Conservation (phyloP, 768 basidiomycete genomes). For the Strobilomyces confusus region DNA sequence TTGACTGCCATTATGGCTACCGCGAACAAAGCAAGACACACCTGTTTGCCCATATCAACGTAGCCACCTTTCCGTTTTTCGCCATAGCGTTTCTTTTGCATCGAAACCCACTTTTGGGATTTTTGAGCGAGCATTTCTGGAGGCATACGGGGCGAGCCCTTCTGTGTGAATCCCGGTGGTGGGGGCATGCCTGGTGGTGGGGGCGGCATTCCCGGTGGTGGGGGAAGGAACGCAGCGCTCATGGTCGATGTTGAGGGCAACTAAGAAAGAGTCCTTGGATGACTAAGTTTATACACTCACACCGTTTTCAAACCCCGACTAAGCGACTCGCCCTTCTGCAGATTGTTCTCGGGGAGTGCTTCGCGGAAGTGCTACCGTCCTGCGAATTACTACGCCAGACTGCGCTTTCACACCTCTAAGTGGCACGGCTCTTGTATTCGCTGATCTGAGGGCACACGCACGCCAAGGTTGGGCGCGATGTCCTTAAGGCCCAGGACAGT, state of each 20-base stretch:
- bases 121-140: constrained; percentile 82
- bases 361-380: no score
- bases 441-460: no score
- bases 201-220: constrained; percentile 41
- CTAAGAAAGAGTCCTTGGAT: constrained; percentile 20
- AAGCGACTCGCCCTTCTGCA: no score
- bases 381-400: no score
- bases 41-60: constrained; percentile 92
- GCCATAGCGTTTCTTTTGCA: constrained; percentile 90
- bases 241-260: constrained; percentile 31
- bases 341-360: no score
- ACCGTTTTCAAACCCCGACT: constrained; percentile 22
- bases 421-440: no score
- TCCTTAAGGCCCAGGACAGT: no score
- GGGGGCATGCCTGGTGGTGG: constrained; percentile 41
- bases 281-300: constrained; percentile 19
- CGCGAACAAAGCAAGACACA: constrained; percentile 33
- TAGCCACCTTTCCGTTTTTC: constrained; percentile 87
- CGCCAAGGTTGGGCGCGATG: no score
- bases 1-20: constrained; percentile 1
- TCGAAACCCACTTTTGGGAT: constrained; percentile 92
- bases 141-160: constrained; percentile 43
- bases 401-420: no score
- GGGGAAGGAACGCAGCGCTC: constrained; percentile 32
- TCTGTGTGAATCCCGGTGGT: constrained; percentile 30